Conservation (phyloP, 2,329 filamentous ascomycete species). For the Colletotrichum higginsianum region DNA sequence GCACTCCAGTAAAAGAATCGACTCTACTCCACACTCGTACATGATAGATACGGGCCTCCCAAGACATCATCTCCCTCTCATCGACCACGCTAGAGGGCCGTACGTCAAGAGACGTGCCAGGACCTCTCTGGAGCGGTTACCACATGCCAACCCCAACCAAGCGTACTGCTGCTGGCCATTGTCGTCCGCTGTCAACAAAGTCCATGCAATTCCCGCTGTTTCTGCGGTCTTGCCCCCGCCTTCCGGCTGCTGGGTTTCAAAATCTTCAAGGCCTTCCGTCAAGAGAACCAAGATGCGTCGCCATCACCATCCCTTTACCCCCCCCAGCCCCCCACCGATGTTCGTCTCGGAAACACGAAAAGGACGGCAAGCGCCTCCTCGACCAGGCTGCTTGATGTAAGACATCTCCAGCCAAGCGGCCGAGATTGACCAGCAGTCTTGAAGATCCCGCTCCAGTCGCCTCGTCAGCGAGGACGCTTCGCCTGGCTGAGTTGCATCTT, state of each 20-base stretch:
- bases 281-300: conserved; percentile 1
- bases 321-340: conserved; percentile 8
- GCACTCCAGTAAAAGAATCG: background rate
- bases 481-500: conserved; percentile 17
- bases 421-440: conserved; percentile 1
- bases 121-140: background rate
- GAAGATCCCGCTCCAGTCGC: background rate
- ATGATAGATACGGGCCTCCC: background rate
- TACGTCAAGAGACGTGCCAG: background rate
- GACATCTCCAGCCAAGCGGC: conserved; percentile 28
- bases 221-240: background rate
- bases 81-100: no score
- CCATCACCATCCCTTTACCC: no score
- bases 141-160: background rate
- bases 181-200: background rate
- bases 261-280: background rate
- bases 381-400: conserved; percentile 16
- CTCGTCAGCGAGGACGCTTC: conserved; percentile 24
- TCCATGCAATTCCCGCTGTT: background rate
- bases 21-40: background rate
- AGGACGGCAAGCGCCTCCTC: background rate
- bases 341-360: background rate
- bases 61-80: background rate
- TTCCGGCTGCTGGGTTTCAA: background rate
- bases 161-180: background rate